Evolutionary conservation across 2,329 filamentous ascomycete species (phyloP).

Genomic region (Neurospora sp.): DNA sequence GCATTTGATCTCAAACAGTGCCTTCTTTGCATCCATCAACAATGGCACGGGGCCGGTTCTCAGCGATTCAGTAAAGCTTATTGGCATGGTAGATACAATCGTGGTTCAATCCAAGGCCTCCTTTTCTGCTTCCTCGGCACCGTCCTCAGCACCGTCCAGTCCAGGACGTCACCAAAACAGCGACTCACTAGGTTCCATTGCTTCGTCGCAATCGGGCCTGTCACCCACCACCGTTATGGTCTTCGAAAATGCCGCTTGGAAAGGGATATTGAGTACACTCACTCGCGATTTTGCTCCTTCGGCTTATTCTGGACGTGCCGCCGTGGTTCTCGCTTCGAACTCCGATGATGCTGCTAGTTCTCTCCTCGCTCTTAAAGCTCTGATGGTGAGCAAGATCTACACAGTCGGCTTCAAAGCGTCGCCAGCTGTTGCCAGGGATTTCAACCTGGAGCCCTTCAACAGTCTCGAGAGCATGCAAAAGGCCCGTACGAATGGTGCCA

Average conservation of each 20-base stretch:
- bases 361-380: slow-evolving; percentile 67
- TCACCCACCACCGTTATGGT: slow-evolving; percentile 48
- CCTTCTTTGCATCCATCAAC: slow-evolving; percentile 41
- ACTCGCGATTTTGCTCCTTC: slow-evolving; percentile 75
- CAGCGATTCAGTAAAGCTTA: slow-evolving; percentile 67
- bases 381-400: slow-evolving; percentile 70
- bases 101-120: slow-evolving; percentile 46
- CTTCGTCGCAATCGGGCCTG: slow-evolving; percentile 25
- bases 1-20: slow-evolving; percentile 47
- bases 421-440: slow-evolving; percentile 49
- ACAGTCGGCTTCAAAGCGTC: slow-evolving; percentile 70
- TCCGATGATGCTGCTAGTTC: slow-evolving; percentile 68
- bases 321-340: slow-evolving; percentile 62
- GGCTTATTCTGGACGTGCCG: slow-evolving; percentile 65
- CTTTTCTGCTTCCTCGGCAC: slow-evolving; percentile 32
- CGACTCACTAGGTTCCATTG: slow-evolving; percentile 12
- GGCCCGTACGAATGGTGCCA: slow-evolving; percentile 34
- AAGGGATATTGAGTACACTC: slow-evolving; percentile 71
- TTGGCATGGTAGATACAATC: slow-evolving; percentile 75
- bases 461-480: slow-evolving; percentile 54
- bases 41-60: slow-evolving; percentile 45
- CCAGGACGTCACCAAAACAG: slow-evolving; percentile 29
- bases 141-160: slow-evolving; percentile 38
- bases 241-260: slow-evolving; percentile 78
- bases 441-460: slow-evolving; percentile 71